These are phyloP conservation scores for Aspergillus indologenus DNA, from an alignment of 495 filamentous ascomycete genomes.

Conservation along the genomic window DNA sequence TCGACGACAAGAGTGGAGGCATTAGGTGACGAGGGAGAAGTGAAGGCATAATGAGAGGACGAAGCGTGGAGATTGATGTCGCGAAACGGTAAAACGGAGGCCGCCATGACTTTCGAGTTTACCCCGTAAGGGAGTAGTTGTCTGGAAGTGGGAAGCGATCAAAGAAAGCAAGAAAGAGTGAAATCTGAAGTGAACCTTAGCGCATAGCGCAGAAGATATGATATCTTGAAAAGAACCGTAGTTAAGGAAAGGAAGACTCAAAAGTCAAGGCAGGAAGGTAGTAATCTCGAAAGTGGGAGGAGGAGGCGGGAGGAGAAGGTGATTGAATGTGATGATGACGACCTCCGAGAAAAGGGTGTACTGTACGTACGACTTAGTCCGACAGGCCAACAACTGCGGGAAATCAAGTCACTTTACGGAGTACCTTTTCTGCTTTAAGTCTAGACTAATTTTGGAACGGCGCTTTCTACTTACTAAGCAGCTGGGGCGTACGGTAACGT, in stretches of 20 bases:
- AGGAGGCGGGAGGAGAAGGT: not conserved
- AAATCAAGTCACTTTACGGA: too few species aligned
- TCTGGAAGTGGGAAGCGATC: constrained; percentile 6
- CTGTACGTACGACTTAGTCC: not conserved
- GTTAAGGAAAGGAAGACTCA: not conserved
- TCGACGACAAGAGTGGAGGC: constrained; percentile 84
- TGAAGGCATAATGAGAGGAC: constrained; percentile 89
- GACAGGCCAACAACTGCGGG: too few species aligned
- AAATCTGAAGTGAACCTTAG: constrained; percentile 16
- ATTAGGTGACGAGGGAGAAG: constrained; percentile 87
- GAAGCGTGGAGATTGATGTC: constrained; percentile 96
- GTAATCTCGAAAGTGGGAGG: not conserved
- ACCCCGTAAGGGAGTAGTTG: constrained; percentile 8
- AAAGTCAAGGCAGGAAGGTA: not conserved
- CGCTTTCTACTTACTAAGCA: too few species aligned
- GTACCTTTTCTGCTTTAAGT: too few species aligned
- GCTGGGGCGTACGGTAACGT: too few species aligned
- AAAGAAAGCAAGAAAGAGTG: constrained; percentile 11
- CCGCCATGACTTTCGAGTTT: constrained; percentile 50
- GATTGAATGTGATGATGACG: not conserved
- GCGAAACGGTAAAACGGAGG: constrained; percentile 70
- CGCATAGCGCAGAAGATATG: constrained; percentile 24
- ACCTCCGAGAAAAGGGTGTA: constrained; percentile 6
- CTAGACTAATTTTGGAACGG: too few species aligned
- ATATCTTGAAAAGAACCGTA: constrained; percentile 3